phyloP scores from a whole-genome alignment of 2,329 filamentous ascomycete genomes.

The Ceratocystiopsis sp. region DNA sequence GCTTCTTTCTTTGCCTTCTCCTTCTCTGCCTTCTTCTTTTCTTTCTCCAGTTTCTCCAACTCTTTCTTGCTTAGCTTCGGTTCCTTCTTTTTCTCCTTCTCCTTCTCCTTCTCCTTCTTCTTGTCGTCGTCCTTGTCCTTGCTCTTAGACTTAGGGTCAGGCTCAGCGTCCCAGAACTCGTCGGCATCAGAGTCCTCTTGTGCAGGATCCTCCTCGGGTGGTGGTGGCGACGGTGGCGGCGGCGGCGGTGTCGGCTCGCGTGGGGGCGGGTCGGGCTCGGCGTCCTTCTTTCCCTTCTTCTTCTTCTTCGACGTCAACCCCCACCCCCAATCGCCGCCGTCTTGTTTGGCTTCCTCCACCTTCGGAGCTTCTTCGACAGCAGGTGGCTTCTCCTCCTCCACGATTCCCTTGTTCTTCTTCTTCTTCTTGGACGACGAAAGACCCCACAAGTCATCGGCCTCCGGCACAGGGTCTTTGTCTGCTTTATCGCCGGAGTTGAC shows the following conservation, averaged over 20 bases:
- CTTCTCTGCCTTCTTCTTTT: slow-evolving; percentile 20
- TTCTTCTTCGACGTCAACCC: slow-evolving; percentile 15
- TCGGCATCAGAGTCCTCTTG: slow-evolving; percentile 17
- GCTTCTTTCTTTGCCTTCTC: slow-evolving; percentile 26
- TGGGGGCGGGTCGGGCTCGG: slow-evolving; percentile 25
- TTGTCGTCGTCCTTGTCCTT: slow-evolving; percentile 19
- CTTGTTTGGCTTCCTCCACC: slow-evolving; percentile 24
- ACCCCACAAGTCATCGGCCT: slow-evolving; percentile 16
- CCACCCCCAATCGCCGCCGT: slow-evolving; percentile 19
- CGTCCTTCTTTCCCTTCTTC: slow-evolving; percentile 18
- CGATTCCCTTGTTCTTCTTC: slow-evolving; percentile 16
- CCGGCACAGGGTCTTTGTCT: slow-evolving; percentile 20
- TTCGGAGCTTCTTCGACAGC: slow-evolving; percentile 20
- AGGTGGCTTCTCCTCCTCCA: slow-evolving; percentile 25
- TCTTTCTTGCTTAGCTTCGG: slow-evolving; percentile 32
- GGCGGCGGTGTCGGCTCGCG: slow-evolving; percentile 32
- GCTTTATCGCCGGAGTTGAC: slow-evolving; percentile 13
- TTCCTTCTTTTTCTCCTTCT: slow-evolving; percentile 21
- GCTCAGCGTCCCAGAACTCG: slow-evolving; percentile 18
- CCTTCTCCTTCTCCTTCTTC: slow-evolving; percentile 19
- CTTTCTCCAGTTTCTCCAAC: slow-evolving; percentile 30
- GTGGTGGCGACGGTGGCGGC: slow-evolving; percentile 31
- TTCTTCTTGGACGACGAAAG: slow-evolving; percentile 13
- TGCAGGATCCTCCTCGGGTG: slow-evolving; percentile 28
- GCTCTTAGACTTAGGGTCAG: slow-evolving; percentile 20